These are phyloP conservation scores for Trichoderma polysporum DNA, from an alignment of 2,329 filamentous ascomycete species.

Conservation along the genomic window DNA sequence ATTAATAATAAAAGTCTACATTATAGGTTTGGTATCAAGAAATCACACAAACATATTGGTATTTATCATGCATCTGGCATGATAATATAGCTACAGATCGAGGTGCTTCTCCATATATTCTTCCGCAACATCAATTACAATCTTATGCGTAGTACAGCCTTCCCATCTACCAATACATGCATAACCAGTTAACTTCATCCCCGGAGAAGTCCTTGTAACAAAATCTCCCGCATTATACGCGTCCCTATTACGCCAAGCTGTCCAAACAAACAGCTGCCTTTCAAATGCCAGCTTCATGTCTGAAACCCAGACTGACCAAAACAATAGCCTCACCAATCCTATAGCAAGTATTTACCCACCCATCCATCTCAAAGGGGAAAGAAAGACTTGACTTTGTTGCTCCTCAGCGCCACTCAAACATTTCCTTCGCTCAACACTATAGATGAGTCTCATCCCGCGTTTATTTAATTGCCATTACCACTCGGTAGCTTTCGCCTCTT, in stretches of 20 bases:
- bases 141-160: background rate
- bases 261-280: background rate
- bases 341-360: background rate
- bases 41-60: background rate
- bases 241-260: background rate
- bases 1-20: too few species aligned
- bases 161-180: background rate
- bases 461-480: background rate
- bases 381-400: background rate
- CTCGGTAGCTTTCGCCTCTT: constrained; percentile 19
- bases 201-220: background rate
- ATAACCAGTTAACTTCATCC: background rate
- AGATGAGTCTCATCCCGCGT: background rate
- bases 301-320: background rate
- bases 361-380: background rate
- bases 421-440: background rate
- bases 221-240: background rate
- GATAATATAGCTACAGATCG: background rate
- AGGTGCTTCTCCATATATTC: background rate
- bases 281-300: background rate
- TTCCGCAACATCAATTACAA: background rate
- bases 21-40: too few species aligned
- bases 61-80: too few species aligned
- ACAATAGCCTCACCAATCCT: background rate
- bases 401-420: background rate